Evolutionary conservation across 352 stramenopile species (phyloP).

Genomic region (Peronospora tabacina): DNA sequence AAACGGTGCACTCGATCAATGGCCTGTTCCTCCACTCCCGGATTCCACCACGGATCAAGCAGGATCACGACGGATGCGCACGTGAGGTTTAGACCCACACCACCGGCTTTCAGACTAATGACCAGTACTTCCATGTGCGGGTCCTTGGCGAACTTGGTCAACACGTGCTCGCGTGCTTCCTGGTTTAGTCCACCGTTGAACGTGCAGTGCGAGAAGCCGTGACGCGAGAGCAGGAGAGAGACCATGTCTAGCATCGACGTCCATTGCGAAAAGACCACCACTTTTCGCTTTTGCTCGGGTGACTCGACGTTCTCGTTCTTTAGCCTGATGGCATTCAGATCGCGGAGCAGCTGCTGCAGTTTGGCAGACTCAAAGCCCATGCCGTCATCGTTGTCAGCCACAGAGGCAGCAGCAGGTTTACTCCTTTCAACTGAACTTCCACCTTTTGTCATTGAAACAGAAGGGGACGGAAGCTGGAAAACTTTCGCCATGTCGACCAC

Average conservation of each 20-base stretch:
- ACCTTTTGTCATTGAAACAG: conserved; percentile 9
- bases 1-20: conserved; percentile 90
- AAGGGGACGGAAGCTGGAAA: conserved; percentile 35
- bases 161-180: conserved; percentile 57
- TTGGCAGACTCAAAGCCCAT: conserved; percentile 61
- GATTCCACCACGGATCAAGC: conserved; percentile 92
- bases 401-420: background rate
- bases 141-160: conserved; percentile 59
- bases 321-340: conserved; percentile 52
- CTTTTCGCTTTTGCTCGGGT: conserved; percentile 48
- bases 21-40: conserved; percentile 89
- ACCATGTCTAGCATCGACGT: conserved; percentile 86
- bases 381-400: conserved; percentile 3
- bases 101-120: conserved; percentile 86
- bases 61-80: conserved; percentile 85
- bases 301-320: conserved; percentile 33
- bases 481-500: conserved; percentile 56
- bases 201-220: conserved; percentile 45
- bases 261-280: conserved; percentile 89
- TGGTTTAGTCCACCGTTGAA: conserved; percentile 76
- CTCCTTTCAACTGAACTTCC: background rate
- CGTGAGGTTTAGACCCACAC: conserved; percentile 87
- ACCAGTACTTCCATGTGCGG: conserved; percentile 61
- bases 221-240: conserved; percentile 36
- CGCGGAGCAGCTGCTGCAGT: conserved; percentile 50